Evolutionary conservation across 148 eudicot species (phyloP).

Genomic region (Diospyros kaki): DNA sequence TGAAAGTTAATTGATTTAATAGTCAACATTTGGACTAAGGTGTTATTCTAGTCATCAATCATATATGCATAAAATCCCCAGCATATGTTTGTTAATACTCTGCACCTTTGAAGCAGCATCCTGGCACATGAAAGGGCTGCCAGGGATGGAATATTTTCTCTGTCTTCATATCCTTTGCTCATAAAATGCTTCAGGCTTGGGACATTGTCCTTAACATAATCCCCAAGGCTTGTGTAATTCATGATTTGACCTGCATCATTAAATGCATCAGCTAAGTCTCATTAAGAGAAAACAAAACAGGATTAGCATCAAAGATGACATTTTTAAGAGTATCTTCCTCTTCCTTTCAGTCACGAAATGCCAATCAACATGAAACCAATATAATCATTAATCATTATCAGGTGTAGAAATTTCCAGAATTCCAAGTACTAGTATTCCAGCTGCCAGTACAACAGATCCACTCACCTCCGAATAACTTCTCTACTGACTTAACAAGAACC

Average conservation of each 20-base stretch:
- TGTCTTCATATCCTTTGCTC: constrained; percentile 25
- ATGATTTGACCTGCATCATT: constrained; percentile 39
- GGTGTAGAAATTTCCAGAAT: background rate
- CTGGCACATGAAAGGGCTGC: constrained; percentile 71
- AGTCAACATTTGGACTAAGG: constrained; percentile 2
- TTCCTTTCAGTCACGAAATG: too few species aligned
- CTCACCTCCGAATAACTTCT: constrained; percentile 70
- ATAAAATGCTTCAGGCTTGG: constrained; percentile 68
- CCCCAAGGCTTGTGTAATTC: constrained; percentile 44
- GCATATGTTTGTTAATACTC: background rate
- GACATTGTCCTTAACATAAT: constrained; percentile 58
- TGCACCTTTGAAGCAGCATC: constrained; percentile 75
- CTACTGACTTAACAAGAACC: constrained; percentile 45
- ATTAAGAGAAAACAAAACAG: background rate
- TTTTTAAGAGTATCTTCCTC: background rate
- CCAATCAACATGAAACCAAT: background rate
- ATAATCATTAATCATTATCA: background rate
- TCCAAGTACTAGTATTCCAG: background rate
- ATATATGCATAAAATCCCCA: background rate
- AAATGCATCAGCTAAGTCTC: background rate
- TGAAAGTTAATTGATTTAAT: constrained; percentile 3
- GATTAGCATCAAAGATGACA: background rate
- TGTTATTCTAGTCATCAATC: background rate
- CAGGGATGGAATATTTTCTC: constrained; percentile 56
- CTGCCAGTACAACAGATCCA: background rate